Base-by-base conservation (phyloP, 108 stramenopile species). In the Cyclotella atomus region DNA sequence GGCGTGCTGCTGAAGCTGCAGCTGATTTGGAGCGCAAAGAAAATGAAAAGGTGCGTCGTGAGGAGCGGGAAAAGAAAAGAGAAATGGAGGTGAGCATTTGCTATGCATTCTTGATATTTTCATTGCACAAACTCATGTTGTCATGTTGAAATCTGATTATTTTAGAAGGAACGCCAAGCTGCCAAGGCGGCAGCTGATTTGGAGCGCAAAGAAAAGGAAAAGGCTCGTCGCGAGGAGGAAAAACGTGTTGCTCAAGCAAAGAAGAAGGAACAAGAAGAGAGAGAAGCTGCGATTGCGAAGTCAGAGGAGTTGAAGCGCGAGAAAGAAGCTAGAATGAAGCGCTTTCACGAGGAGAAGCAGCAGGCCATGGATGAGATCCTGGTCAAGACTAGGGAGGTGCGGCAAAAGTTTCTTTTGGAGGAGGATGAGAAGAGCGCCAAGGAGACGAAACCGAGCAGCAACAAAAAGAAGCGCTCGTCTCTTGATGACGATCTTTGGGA, bases 331-430 rank as follows among this genome's bases (percentile, higher is more conserved):
- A 60, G 53, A 23, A 35, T 53, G 50, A 69, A 69, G 34, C 59
- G 60, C 24, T 10, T 23, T 21, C 25, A 20, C 16, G 66, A 44
- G 23, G 59, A 63, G 10, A 67, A 59, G 75, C 24, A 71, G 56
- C 62, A 36, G 45, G 77, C 55, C 29, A 44, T 79, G 65, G 55
- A 65, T 24, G 41, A 36, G 12, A 67, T 67, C 59, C 32, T 70
- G 27, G 69, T 27, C 32, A 71, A 53, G 36, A 49, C 59, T 10
- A 79, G 52, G 46, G 57, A 79, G 45, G 56, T 71, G 50, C 69
- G 65, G 34, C 44, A 80, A 35, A 67, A 68, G 60, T 24, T 61
- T 36, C 60, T 35, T 20, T 27, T 61, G 25, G 60, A 61, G 35
- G 60, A 23, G 14, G 60, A 61, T 6, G 4, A 61, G 9, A 19